phyloP scores from a whole-genome alignment of 805 yeast species.

The Pichia heedii region DNA sequence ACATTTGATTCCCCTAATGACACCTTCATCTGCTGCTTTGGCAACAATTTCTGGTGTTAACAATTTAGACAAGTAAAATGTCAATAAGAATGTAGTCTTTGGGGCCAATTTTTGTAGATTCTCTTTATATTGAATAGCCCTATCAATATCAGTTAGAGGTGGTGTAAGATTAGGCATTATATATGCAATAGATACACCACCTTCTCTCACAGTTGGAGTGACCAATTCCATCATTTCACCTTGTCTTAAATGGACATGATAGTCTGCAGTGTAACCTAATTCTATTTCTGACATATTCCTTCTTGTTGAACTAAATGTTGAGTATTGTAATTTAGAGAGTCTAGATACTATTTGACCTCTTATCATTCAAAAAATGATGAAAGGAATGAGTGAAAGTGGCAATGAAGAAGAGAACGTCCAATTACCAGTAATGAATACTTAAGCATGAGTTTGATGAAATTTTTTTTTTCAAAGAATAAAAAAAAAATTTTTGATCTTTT shows the following conservation, averaged over 20 bases:
- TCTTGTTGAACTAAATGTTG: neutral
- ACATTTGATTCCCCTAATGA: conserved; percentile 84
- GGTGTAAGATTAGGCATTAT: conserved; percentile 96
- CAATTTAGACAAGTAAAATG: conserved; percentile 69
- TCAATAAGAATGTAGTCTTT: conserved; percentile 81
- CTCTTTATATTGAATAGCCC: conserved; percentile 61
- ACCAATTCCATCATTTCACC: conserved; percentile 88
- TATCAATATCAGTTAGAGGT: conserved; percentile 72
- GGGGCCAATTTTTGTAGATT: conserved; percentile 62
- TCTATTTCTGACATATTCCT: conserved; percentile 32
- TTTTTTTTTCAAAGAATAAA: too few species aligned
- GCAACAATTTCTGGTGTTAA: conserved; percentile 81
- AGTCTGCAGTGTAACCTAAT: conserved; percentile 74
- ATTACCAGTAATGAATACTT: neutral
- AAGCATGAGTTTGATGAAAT: conserved; percentile 2
- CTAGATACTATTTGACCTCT: neutral
- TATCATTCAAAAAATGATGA: neutral
- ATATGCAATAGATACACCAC: conserved; percentile 87
- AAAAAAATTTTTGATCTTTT: too few species aligned
- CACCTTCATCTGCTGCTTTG: conserved; percentile 61
- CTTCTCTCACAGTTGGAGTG: conserved; percentile 81
- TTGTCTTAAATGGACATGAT: conserved; percentile 94
- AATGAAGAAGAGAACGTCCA: neutral
- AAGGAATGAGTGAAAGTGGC: neutral
- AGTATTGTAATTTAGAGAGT: neutral